Evolutionary conservation across 768 basidiomycete species (phyloP).

Genomic region (Tubosaeta sp.): DNA sequence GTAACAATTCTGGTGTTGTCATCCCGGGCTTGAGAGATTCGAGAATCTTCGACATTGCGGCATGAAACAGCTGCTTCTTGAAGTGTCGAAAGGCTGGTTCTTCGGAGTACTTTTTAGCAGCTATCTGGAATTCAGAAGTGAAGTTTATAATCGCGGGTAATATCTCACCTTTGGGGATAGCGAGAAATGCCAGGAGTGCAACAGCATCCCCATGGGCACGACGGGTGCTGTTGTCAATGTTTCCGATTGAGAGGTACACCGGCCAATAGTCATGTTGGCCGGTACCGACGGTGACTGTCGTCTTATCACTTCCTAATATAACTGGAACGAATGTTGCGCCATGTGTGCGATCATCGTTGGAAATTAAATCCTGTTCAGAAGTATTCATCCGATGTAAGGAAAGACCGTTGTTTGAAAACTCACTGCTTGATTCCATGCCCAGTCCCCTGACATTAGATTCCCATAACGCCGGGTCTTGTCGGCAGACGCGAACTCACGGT

Average conservation of each 20-base stretch:
- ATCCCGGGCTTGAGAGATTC: constrained; percentile 15
- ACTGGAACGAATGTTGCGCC: constrained; percentile 15
- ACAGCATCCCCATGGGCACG: constrained; percentile 7
- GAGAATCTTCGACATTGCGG: constrained; percentile 14
- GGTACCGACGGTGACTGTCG: constrained; percentile 12
- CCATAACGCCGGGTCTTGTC: not conserved
- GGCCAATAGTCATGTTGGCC: constrained; percentile 17
- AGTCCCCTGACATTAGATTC: constrained; percentile 9
- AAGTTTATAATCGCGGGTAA: too few species aligned
- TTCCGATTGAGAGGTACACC: constrained; percentile 16
- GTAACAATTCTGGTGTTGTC: constrained; percentile 21
- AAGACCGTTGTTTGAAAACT: not conserved
- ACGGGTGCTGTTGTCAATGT: constrained; percentile 12
- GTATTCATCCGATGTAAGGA: not conserved
- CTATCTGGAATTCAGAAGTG: too few species aligned
- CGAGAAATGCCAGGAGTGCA: constrained; percentile 22
- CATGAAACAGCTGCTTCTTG: constrained; percentile 32
- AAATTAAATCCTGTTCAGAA: constrained; percentile 23
- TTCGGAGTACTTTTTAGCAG: constrained; percentile 5
- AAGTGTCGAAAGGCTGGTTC: constrained; percentile 24
- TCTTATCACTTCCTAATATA: constrained; percentile 18
- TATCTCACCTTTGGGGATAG: constrained; percentile 24
- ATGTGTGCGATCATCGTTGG: constrained; percentile 10
- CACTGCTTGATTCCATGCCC: constrained; percentile 7
- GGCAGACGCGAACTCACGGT: constrained; percentile 2